Base-by-base conservation (phyloP, 441 rosid species). In the Pelargonium hybrid region DNA sequence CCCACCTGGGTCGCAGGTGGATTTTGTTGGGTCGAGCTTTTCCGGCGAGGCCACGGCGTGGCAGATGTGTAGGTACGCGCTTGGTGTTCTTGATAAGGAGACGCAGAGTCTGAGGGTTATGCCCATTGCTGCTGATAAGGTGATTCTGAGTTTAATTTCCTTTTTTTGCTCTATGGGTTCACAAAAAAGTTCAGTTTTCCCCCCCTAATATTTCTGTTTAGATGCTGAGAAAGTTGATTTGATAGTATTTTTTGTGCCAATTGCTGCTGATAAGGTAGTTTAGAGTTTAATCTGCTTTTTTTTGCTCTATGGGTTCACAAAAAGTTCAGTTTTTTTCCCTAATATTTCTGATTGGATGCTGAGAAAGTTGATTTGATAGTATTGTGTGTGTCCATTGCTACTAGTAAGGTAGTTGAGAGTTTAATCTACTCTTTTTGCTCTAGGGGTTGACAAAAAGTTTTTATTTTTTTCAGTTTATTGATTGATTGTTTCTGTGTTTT, bases 31-130 rank as follows among this genome's bases (percentile, higher is more conserved):
- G 3, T 78, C 85, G 0, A 91, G 81, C 78, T 86, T 80, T 76
- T 57, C 73, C 0, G 96, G 91, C 4, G 97, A 90, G 84, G 85
- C 90, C 34, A 73, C 73, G 3, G 77, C 90, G 20, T 77, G 83
- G 26, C 91, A 91, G 87, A 70, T 82, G 62, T 88, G 91, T 71
- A 80, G 82, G 41, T 87, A 88, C 69, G 83, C 87, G 0, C 84
- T 93, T 13, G 98, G 96, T 29, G 80, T 90, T 48, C 75, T 91
- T 25, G 96, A 91, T 67, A 93, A 84, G 85, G 82, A 79, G 68
- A 76, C 84, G 18, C 77, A 78, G 74, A 86, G 84, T 7, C 75
- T 93, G 81, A 90, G 68, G 80, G 77, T 90, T 77, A 67, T 88
- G 73, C 96, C 98, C 5, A 74, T 93, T 77, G 95, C 93, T 75